These are phyloP conservation scores for Trypethelium eluteriae DNA, from an alignment of 495 filamentous ascomycete genomes.

Conservation along the genomic window DNA sequence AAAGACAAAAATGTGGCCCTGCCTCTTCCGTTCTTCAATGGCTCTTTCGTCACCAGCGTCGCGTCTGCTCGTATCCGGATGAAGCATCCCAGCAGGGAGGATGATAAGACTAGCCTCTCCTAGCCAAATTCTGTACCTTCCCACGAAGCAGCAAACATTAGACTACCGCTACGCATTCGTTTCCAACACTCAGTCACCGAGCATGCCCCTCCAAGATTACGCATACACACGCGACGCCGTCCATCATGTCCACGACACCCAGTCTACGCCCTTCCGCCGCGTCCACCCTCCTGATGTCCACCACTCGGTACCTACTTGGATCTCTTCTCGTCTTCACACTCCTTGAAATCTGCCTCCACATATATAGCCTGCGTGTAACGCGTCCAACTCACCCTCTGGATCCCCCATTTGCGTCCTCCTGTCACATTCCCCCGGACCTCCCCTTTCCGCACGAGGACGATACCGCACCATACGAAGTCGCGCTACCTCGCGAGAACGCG, in stretches of 20 bases:
- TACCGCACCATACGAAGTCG: constrained; percentile 23
- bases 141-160: neutral
- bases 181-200: neutral
- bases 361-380: neutral
- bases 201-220: neutral
- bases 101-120: neutral
- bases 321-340: constrained; percentile 4
- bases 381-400: constrained; percentile 5
- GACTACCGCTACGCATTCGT: neutral
- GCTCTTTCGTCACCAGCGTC: neutral
- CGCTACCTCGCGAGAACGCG: constrained; percentile 71
- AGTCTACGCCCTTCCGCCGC: neutral
- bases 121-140: constrained; percentile 1
- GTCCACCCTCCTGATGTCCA: constrained; percentile 1
- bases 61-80: neutral
- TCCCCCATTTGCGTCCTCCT: constrained; percentile 5
- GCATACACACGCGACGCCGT: neutral
- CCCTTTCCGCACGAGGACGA: neutral
- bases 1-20: neutral
- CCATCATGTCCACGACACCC: neutral
- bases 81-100: neutral
- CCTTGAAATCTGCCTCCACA: constrained; percentile 8
- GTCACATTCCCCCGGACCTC: neutral
- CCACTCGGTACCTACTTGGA: neutral
- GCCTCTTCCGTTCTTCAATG: neutral